phyloP scores from a whole-genome alignment of 2,329 filamentous ascomycete genomes.

The Drechmeria coniospora region DNA sequence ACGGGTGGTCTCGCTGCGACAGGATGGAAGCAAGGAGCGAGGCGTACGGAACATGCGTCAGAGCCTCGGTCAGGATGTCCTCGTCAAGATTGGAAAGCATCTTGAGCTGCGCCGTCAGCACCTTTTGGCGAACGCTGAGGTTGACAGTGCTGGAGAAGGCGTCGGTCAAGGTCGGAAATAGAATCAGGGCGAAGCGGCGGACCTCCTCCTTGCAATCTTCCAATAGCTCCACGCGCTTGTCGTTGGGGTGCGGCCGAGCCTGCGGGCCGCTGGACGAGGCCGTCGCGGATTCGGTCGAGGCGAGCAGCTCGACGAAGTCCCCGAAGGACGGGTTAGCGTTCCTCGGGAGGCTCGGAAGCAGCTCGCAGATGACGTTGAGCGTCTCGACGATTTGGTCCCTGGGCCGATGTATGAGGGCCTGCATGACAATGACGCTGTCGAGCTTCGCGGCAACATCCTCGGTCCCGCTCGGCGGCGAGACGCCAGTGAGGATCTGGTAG shows the following conservation, averaged over 20 bases:
- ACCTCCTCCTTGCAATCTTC: constrained; percentile 74
- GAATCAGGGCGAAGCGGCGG: constrained; percentile 79
- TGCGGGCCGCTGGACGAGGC: constrained; percentile 18
- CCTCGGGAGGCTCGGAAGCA: constrained; percentile 61
- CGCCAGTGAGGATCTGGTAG: constrained; percentile 91
- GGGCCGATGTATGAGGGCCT: constrained; percentile 87
- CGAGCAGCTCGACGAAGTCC: constrained; percentile 28
- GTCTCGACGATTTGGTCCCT: constrained; percentile 95
- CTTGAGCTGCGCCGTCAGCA: constrained; percentile 87
- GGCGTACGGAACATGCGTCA: constrained; percentile 81
- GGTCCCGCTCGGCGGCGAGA: constrained; percentile 70
- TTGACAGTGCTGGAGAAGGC: constrained; percentile 98
- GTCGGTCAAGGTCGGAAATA: constrained; percentile 89
- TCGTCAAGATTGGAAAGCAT: constrained; percentile 94
- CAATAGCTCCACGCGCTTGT: constrained; percentile 69
- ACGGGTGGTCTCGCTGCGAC: constrained; percentile 84
- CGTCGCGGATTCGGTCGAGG: constrained; percentile 22
- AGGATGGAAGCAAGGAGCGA: constrained; percentile 91
- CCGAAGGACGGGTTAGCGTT: constrained; percentile 27
- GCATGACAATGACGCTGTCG: constrained; percentile 96
- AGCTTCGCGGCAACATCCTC: constrained; percentile 73
- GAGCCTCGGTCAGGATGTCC: constrained; percentile 66
- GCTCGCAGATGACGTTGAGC: constrained; percentile 90
- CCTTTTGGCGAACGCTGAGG: constrained; percentile 83
- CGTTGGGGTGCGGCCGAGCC: constrained; percentile 39